Percentiles rank a stretch among this genome's conserved stretches.
These are phyloP conservation scores for Chimonanthus salicifolius DNA, from an alignment of 164 flowering plant genomes.

Conservation along the genomic window DNA sequence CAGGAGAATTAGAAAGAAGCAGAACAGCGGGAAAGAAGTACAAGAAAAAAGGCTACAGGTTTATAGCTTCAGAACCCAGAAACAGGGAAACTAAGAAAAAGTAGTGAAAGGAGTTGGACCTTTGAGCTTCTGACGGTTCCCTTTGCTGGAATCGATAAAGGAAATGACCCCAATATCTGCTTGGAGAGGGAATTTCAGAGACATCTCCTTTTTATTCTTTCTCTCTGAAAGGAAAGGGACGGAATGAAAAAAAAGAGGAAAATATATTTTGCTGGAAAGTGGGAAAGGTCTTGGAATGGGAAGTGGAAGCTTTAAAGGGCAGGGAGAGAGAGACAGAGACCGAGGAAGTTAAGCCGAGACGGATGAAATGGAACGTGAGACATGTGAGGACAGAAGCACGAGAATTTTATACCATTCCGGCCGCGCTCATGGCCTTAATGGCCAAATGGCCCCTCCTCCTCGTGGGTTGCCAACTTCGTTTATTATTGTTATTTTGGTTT, in stretches of 20 bases:
- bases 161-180: constrained; percentile 47
- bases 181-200: constrained; percentile 50
- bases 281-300: no score
- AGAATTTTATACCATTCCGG: no score
- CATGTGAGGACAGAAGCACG: no score
- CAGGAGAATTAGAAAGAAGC: neutral
- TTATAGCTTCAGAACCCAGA: neutral
- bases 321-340: no score
- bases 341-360: no score
- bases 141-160: constrained; percentile 49
- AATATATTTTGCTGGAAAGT: no score
- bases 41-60: neutral
- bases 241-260: neutral
- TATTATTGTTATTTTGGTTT: no score
- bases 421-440: no score
- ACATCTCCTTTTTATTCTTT: constrained; percentile 23
- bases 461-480: no score
- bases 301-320: no score
- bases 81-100: neutral
- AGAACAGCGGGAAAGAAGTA: neutral
- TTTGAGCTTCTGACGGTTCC: constrained; percentile 39
- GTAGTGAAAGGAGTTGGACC: constrained; percentile 28
- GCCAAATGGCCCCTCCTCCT: no score
- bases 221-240: neutral
- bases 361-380: no score